phyloP scores from a whole-genome alignment of 148 eudicot genomes.

The Fagopyrum homotropicum region DNA sequence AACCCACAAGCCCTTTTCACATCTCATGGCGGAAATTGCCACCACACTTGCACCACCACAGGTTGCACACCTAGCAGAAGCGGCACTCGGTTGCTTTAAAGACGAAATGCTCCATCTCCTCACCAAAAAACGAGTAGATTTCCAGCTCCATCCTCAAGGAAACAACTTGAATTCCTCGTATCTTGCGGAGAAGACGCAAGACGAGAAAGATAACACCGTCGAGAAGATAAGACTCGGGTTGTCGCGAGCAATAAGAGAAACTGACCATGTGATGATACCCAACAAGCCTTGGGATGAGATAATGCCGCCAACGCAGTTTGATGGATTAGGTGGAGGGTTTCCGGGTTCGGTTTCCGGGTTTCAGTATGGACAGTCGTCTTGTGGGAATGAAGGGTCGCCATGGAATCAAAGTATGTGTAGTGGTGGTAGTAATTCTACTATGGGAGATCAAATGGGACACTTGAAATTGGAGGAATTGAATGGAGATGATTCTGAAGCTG shows the following conservation, averaged over 20 bases:
- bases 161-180: background rate
- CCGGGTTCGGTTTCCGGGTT: constrained; percentile 21
- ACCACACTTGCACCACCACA: constrained; percentile 78
- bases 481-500: constrained; percentile 40
- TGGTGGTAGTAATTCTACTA: constrained; percentile 36
- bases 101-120: constrained; percentile 96
- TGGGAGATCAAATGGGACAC: constrained; percentile 31
- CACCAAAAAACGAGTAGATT: constrained; percentile 58
- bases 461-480: constrained; percentile 42
- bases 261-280: constrained; percentile 29
- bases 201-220: constrained; percentile 44
- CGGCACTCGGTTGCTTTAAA: constrained; percentile 91
- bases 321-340: constrained; percentile 23
- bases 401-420: constrained; percentile 75
- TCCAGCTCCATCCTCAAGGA: constrained; percentile 26
- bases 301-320: background rate
- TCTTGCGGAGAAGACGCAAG: constrained; percentile 13
- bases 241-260: constrained; percentile 72
- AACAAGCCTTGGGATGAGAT: constrained; percentile 12
- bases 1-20: constrained; percentile 95
- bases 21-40: constrained; percentile 85
- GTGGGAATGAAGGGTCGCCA: constrained; percentile 42
- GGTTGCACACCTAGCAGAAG: constrained; percentile 83
- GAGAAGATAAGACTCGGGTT: constrained; percentile 70
- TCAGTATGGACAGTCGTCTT: background rate